Conservation (phyloP, 2,329 filamentous ascomycete species). For the Tolypocladium ophioglossoides region DNA sequence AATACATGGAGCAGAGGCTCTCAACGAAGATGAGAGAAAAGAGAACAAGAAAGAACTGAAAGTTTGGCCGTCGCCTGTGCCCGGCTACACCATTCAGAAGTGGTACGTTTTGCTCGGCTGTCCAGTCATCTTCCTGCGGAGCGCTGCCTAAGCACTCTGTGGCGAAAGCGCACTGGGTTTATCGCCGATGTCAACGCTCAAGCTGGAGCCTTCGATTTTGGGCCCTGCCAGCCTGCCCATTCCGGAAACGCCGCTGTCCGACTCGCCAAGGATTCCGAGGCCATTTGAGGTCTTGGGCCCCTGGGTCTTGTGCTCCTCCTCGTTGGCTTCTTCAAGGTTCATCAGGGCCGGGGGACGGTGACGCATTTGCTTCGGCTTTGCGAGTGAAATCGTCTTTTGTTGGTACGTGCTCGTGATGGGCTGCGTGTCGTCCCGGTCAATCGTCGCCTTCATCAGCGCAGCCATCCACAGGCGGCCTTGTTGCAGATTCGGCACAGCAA, state of each 20-base stretch:
- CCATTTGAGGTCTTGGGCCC: slow-evolving; percentile 20
- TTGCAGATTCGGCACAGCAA: slow-evolving; percentile 83
- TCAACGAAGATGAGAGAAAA: background rate
- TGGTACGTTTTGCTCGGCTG: slow-evolving; percentile 1
- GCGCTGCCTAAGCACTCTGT: slow-evolving; percentile 19
- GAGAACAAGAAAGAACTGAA: background rate
- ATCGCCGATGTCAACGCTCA: slow-evolving; percentile 16
- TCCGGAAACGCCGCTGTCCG: slow-evolving; percentile 31
- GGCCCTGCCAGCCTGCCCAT: slow-evolving; percentile 26
- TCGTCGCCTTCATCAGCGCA: slow-evolving; percentile 96
- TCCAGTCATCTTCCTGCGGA: slow-evolving; percentile 8
- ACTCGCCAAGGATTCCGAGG: slow-evolving; percentile 32
- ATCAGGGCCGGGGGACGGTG: slow-evolving; percentile 85
- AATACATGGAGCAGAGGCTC: background rate
- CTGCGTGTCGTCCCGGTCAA: slow-evolving; percentile 76
- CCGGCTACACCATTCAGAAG: background rate
- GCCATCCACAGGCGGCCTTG: slow-evolving; percentile 96
- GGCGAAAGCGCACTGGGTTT: slow-evolving; percentile 12
- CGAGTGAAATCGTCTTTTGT: slow-evolving; percentile 88
- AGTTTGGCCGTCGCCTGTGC: background rate
- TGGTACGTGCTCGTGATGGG: slow-evolving; percentile 87
- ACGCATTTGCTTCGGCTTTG: slow-evolving; percentile 78
- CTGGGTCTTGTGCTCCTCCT: slow-evolving; percentile 15
- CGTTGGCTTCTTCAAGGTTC: slow-evolving; percentile 43
- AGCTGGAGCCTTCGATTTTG: slow-evolving; percentile 21